phyloP scores from a whole-genome alignment of 1,284 basidiomycete genomes.

The Inonotus obliquus region DNA sequence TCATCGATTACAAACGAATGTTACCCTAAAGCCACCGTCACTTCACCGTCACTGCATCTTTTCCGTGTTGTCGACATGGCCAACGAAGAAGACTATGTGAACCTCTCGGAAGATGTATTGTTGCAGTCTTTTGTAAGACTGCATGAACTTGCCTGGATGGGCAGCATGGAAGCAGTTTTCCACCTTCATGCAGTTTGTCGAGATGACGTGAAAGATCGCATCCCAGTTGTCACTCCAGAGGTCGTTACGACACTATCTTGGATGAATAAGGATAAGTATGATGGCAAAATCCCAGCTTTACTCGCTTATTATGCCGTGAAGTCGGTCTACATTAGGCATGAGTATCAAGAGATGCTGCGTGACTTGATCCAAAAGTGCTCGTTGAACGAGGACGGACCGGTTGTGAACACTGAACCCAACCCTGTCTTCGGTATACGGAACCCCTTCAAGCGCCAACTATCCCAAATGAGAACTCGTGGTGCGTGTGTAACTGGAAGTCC shows the following conservation, averaged over 20 bases:
- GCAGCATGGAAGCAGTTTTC: neutral
- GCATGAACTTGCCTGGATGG: neutral
- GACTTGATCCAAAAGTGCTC: neutral
- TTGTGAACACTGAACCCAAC: neutral
- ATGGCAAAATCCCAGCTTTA: neutral
- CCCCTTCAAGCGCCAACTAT: neutral
- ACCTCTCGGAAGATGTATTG: no score
- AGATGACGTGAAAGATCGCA: no score
- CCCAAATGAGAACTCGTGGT: neutral
- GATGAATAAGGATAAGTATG: no score
- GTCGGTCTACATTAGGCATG: neutral
- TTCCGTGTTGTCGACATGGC: no score
- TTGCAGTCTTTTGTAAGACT: no score
- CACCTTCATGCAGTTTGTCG: neutral
- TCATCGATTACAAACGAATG: no score
- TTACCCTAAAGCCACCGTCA: no score
- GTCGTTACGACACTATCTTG: neutral
- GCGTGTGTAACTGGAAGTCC: neutral
- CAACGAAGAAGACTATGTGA: no score
- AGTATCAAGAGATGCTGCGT: neutral
- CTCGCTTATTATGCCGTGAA: neutral
- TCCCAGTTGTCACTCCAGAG: no score
- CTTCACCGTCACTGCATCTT: no score
- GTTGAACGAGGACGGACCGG: neutral
- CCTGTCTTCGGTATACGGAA: neutral